phyloP scores from a whole-genome alignment of 345 rosid genomes.

The Lepidium sativum region DNA sequence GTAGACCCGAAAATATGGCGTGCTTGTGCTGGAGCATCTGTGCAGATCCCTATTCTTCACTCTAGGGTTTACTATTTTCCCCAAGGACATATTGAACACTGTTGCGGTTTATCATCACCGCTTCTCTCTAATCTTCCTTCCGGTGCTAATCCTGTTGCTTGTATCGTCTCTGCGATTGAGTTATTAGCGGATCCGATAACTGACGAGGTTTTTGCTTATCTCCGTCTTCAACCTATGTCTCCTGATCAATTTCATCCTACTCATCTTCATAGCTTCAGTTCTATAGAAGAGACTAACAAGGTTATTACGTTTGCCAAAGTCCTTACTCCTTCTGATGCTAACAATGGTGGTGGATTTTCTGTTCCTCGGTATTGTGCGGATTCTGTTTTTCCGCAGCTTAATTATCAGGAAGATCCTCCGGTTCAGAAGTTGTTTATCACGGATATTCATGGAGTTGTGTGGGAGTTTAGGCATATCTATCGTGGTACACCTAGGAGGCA shows the following conservation, averaged over 20 bases:
- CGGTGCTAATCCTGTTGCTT: conserved; percentile 30
- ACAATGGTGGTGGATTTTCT: conserved; percentile 93
- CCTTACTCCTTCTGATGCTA: conserved; percentile 85
- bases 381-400: conserved; percentile 68
- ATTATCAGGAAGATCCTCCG: conserved; percentile 72
- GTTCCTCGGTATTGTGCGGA: conserved; percentile 94
- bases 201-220: conserved; percentile 62
- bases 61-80: conserved; percentile 87
- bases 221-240: conserved; percentile 30
- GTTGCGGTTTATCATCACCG: conserved; percentile 19
- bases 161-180: conserved; percentile 43
- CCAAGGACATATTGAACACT: conserved; percentile 75
- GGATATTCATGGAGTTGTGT: conserved; percentile 59
- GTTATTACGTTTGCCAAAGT: conserved; percentile 57
- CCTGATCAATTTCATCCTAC: not conserved
- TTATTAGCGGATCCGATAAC: conserved; percentile 62
- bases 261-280: conserved; percentile 7
- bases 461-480: conserved; percentile 85
- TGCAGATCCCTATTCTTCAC: conserved; percentile 45
- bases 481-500: conserved; percentile 90
- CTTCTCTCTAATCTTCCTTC: conserved; percentile 21
- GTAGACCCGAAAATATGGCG: conserved; percentile 72
- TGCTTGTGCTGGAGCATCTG: conserved; percentile 66
- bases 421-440: conserved; percentile 61
- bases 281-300: conserved; percentile 23